Conservation (phyloP, 257 asterid genomes). For the Nicotiana knightiana region DNA sequence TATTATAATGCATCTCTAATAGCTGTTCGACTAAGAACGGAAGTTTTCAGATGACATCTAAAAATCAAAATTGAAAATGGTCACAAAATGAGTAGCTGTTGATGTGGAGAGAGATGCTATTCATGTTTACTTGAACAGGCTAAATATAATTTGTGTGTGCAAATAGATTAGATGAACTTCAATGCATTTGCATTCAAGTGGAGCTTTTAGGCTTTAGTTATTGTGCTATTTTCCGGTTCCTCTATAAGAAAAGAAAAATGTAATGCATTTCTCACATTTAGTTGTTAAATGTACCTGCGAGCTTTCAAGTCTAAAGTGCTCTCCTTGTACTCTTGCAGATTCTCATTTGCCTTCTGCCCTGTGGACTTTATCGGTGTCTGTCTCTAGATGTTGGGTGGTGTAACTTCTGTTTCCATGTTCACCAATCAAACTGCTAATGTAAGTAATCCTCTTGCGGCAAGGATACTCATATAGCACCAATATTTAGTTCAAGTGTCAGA, state of each 20-base stretch:
- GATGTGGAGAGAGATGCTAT: neutral
- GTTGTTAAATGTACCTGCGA: neutral
- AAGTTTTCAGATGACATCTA: neutral
- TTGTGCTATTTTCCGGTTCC: neutral
- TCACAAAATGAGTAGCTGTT: neutral
- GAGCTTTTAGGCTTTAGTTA: neutral
- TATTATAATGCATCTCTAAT: neutral
- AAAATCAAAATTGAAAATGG: neutral
- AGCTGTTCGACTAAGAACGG: neutral
- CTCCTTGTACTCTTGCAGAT: neutral
- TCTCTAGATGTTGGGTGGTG: conserved; percentile 8
- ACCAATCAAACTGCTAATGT: conserved; percentile 12
- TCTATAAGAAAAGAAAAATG: neutral
- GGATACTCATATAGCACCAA: neutral
- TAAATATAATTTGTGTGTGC: neutral
- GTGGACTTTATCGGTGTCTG: neutral
- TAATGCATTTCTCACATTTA: neutral
- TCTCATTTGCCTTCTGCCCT: neutral
- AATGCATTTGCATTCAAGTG: neutral
- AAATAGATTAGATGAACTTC: neutral
- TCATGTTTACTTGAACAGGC: neutral
- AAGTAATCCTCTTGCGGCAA: neutral
- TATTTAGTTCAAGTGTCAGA: neutral
- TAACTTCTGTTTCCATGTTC: neutral
- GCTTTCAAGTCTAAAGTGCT: neutral